Percentiles rank a stretch among this genome's conserved stretches.
These are phyloP conservation scores for Trichophaea hybrida DNA, from an alignment of 2,329 filamentous ascomycete species.

Conservation along the genomic window DNA sequence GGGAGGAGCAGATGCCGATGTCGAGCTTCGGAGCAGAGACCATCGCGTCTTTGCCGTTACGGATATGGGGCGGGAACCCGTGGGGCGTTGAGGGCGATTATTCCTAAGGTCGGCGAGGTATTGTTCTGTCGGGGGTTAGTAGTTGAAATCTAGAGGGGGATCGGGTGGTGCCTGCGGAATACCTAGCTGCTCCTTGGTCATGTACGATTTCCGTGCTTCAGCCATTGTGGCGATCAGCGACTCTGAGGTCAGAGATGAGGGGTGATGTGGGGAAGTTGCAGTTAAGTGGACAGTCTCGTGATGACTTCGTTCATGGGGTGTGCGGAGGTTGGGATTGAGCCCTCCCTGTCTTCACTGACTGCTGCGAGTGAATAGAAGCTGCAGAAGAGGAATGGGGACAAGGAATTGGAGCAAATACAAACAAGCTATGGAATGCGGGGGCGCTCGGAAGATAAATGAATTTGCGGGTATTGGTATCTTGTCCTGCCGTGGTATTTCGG, in stretches of 20 bases:
- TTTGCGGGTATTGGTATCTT: neutral
- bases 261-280: neutral
- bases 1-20: conserved; percentile 5
- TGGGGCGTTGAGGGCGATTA: conserved; percentile 21
- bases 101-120: conserved; percentile 22
- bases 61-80: conserved; percentile 15
- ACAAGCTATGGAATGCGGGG: neutral
- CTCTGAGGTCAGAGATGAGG: neutral
- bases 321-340: neutral
- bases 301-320: neutral
- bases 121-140: neutral
- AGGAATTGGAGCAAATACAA: no score
- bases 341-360: neutral
- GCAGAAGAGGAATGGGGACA: no score
- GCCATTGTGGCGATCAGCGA: conserved; percentile 8
- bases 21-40: conserved; percentile 12
- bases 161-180: neutral
- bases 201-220: conserved; percentile 23
- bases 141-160: neutral
- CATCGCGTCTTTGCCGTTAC: conserved; percentile 17
- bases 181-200: conserved; percentile 28
- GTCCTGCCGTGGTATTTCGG: neutral
- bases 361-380: no score
- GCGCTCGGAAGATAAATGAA: neutral
- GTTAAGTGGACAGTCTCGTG: no score